These are phyloP conservation scores for Recurvomyces mirabilis DNA, from an alignment of 495 filamentous ascomycete species.

Conservation along the genomic window DNA sequence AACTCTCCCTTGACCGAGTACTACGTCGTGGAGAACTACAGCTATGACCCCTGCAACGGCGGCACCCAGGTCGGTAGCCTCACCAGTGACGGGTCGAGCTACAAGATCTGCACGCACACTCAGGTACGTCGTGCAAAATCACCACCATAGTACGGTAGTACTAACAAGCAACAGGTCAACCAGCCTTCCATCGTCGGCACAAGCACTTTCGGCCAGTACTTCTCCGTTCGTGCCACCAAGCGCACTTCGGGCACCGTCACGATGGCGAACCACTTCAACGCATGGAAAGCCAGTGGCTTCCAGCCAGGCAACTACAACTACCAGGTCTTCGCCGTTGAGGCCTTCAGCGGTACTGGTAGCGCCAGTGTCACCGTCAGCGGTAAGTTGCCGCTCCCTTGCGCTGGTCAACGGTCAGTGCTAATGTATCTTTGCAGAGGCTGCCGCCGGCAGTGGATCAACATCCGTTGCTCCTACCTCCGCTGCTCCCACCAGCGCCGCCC, in stretches of 20 bases:
- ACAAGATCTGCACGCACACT: conserved; percentile 50
- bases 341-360: conserved; percentile 14
- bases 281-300: conserved; percentile 44
- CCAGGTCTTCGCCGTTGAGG: conserved; percentile 27
- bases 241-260: conserved; percentile 40
- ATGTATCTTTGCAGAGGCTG: no score
- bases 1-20: conserved; percentile 41
- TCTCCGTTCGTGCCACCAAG: conserved; percentile 40
- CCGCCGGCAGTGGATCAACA: no score
- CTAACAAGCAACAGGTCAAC: conserved; percentile 36
- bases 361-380: conserved; percentile 9
- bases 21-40: conserved; percentile 48
- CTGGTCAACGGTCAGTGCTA: no score
- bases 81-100: conserved; percentile 47
- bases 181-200: conserved; percentile 48
- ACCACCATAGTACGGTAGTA: not conserved
- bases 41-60: conserved; percentile 45
- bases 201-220: conserved; percentile 47
- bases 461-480: no score
- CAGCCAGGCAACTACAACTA: conserved; percentile 29
- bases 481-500: no score
- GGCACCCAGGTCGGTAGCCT: conserved; percentile 44
- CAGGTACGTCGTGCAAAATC: conserved; percentile 15
- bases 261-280: conserved; percentile 50
- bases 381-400: not conserved